Base-by-base conservation (phyloP, 192 early-diverging fungal genomes). In the Coemansia sp. region DNA sequence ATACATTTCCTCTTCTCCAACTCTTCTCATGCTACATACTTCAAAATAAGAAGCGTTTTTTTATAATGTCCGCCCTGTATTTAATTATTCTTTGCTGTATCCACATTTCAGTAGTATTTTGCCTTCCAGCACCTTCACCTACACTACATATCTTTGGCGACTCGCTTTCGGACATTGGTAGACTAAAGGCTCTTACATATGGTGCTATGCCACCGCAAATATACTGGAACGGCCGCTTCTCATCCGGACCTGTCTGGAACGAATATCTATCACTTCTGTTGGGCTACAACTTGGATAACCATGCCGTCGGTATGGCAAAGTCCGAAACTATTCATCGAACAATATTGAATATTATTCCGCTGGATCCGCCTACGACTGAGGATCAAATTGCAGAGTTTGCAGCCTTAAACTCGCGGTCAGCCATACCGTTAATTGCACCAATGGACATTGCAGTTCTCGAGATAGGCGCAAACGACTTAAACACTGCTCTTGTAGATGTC, bases 161-260 rank as follows among this genome's bases (percentile, higher is more conserved):
- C 57, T 67, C 64, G 41, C 60, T 78, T 17, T 78, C 74, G 1
- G 74, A 78, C 30, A 71, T 42, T 19, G 74, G 74, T 19, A 44
- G 57, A 0, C 48, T 78, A 30, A 62, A 61, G 11, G 39, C 38
- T 9, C 25, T 78, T 40, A 67, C 68, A 1, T 39, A 57, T 25
- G 64, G 64, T 3, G 43, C 61, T 14, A 40, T 69, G 9, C 72
- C 72, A 1, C 72, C 72, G 7, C 25, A 39, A 11, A 39, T 48
- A 14, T 78, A 78, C 57, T 78, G 74, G 74, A 62, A 64, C 13
- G 74, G 74, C 2, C 54, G 74, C 15, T 78, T 78, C 24, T 68
- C 64, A 1, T 67, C 63, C 18, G 74, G 68, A 2, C 74, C 74
- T 1, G 56, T 78, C 9, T 78, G 69, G 68, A 64, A 56, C 44